These are phyloP conservation scores for Erythrobasidium yunnanense DNA, from an alignment of 768 basidiomycete genomes.

Conservation along the genomic window DNA sequence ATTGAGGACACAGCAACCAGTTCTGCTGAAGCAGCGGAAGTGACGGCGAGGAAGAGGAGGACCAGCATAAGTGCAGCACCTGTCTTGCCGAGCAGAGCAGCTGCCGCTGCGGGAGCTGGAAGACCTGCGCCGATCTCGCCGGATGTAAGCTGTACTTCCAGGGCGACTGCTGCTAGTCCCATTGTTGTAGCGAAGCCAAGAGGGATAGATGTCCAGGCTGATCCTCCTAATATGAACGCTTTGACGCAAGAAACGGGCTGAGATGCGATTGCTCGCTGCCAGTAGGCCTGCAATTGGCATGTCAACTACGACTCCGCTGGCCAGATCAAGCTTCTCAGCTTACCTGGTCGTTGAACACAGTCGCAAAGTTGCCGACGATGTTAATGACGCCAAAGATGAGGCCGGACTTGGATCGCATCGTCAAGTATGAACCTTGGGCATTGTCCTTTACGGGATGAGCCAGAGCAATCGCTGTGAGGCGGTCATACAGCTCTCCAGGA, in stretches of 20 bases:
- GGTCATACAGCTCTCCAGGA: slow-evolving; percentile 62
- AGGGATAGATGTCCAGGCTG: slow-evolving; percentile 83
- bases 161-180: slow-evolving; percentile 75
- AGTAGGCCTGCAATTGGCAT: no score
- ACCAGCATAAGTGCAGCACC: slow-evolving; percentile 71
- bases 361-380: slow-evolving; percentile 68
- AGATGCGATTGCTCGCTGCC: slow-evolving; percentile 61
- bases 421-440: slow-evolving; percentile 71
- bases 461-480: slow-evolving; percentile 54
- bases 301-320: no score
- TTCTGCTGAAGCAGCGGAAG: slow-evolving; percentile 70
- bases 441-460: slow-evolving; percentile 63
- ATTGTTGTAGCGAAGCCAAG: slow-evolving; percentile 73
- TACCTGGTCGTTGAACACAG: slow-evolving; percentile 48
- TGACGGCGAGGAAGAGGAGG: slow-evolving; percentile 56
- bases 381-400: slow-evolving; percentile 71
- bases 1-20: slow-evolving; percentile 78
- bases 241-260: slow-evolving; percentile 75
- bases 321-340: no score
- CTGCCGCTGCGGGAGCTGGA: slow-evolving; percentile 67
- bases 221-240: slow-evolving; percentile 76
- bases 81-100: slow-evolving; percentile 64
- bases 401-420: slow-evolving; percentile 65
- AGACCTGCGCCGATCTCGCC: slow-evolving; percentile 78
- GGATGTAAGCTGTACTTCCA: slow-evolving; percentile 49